Evolutionary conservation across 2,329 filamentous ascomycete species (phyloP), one percentile per base, ranked within the genome.

Genomic region (Colletotrichum nymphaeae): DNA sequence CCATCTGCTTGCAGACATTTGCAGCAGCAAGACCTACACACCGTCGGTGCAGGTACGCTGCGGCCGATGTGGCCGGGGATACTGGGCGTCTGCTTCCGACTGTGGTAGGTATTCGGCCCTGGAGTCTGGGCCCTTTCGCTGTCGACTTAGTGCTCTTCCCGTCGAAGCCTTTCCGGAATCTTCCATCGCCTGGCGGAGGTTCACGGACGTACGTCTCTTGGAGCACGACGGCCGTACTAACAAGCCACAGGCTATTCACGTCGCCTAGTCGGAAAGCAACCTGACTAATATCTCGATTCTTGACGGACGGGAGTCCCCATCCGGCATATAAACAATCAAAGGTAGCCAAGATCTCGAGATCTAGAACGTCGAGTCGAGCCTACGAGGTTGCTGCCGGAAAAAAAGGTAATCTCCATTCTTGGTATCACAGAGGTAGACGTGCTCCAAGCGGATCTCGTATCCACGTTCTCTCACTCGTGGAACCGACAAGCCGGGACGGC

Each of bases 21-120:
- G 14, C 35, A n/a, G 42, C 42, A n/a, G 42, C 42, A n/a, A n/a
- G 19, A 19, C 6, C 26, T 26, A 16, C 22, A 16, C 65, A 37
- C n/a, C 28, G 19, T 37, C 56, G 16, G 52, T 22, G 57, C 64
- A 63, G 46, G 60, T 32, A 63, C 28, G 46, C 60, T 35, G 28
- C n/a, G 42, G 35, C 28, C 56, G 35, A 37, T 57, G 12, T 19
- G 35, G 32, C 30, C 26, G 42, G 42, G n/a, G 46, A 24, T 53
- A 28, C 19, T 49, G 49, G n/a, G 2, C 14, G 9, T 63, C 65
- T 57, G 49, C 52, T 32, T 72, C 65, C 49, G 65, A 37, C 37
- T 26, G 52, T 24, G 32, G 32, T 35, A 12, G 30, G 57, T 67
- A 12, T 12, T 49, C 57, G 8, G 37, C 11, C 32, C 32, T 35